These are phyloP conservation scores for Phytopythium delawarense DNA, from an alignment of 352 stramenopile genomes.

Conservation along the genomic window DNA sequence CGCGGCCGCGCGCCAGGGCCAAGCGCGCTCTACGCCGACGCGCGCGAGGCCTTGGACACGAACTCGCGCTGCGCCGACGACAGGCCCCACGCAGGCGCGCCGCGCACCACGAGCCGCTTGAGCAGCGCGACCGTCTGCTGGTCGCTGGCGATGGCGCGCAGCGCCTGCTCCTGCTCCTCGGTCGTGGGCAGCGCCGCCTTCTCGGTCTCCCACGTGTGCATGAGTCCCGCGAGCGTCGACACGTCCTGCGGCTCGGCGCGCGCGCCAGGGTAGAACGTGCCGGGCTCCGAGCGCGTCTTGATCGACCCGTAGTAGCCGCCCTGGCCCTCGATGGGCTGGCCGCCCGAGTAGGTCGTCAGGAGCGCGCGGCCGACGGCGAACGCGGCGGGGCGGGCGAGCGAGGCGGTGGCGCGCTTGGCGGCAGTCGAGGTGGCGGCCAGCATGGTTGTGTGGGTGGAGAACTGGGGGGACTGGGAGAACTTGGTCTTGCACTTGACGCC, in stretches of 20 bases:
- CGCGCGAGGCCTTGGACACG: conserved; percentile 42
- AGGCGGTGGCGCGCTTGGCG: background rate
- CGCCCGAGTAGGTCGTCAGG: conserved; percentile 84
- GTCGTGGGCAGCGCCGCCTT: conserved; percentile 23
- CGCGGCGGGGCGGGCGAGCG: background rate
- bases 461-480: background rate
- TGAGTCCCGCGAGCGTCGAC: conserved; percentile 49
- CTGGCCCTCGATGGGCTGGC: conserved; percentile 85
- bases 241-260: conserved; percentile 64
- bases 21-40: conserved; percentile 4
- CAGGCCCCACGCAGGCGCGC: conserved; percentile 70
- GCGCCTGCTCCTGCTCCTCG: conserved; percentile 38
- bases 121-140: conserved; percentile 41
- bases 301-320: conserved; percentile 89
- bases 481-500: background rate
- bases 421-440: background rate
- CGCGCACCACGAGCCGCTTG: conserved; percentile 63
- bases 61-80: conserved; percentile 72
- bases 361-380: background rate
- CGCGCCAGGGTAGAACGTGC: conserved; percentile 54
- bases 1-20: background rate
- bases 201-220: conserved; percentile 49
- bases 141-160: conserved; percentile 32
- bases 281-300: conserved; percentile 69
- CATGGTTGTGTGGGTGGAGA: background rate